Conservation (phyloP, 2,329 filamentous ascomycete species). For the Blastomyces emzantsi region DNA sequence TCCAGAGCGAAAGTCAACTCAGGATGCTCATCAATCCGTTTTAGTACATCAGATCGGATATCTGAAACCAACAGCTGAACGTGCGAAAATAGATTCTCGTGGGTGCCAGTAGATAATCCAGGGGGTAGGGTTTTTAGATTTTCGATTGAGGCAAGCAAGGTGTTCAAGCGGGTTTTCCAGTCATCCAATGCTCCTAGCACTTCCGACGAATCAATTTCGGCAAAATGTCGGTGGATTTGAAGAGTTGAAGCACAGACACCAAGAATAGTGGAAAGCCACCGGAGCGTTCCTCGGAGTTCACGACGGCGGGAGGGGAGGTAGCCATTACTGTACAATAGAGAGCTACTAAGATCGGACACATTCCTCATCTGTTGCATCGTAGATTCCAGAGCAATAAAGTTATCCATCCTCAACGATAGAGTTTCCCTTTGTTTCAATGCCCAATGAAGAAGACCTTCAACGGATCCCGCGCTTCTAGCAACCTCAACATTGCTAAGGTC, state of each 20-base stretch:
- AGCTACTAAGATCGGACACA: slow-evolving; percentile 24
- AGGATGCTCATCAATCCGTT: slow-evolving; percentile 42
- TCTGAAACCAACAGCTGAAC: slow-evolving; percentile 23
- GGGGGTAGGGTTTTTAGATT: slow-evolving; percentile 44
- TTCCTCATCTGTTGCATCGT: slow-evolving; percentile 27
- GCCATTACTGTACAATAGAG: slow-evolving; percentile 21
- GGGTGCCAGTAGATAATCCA: slow-evolving; percentile 35
- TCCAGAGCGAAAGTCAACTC: slow-evolving; percentile 56
- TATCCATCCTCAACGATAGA: slow-evolving; percentile 26
- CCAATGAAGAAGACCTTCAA: slow-evolving; percentile 71
- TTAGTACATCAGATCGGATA: slow-evolving; percentile 36
- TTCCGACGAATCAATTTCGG: slow-evolving; percentile 41
- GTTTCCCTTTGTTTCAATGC: slow-evolving; percentile 33
- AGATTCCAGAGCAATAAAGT: slow-evolving; percentile 25
- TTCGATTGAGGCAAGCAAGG: slow-evolving; percentile 36
- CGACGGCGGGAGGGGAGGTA: slow-evolving; percentile 13
- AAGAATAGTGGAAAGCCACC: slow-evolving; percentile 64
- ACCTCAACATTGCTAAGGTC: slow-evolving; percentile 78
- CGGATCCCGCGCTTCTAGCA: slow-evolving; percentile 65
- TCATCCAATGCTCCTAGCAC: slow-evolving; percentile 41
- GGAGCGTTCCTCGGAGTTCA: slow-evolving; percentile 25
- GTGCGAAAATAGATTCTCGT: slow-evolving; percentile 25
- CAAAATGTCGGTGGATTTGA: slow-evolving; percentile 58
- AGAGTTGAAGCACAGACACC: slow-evolving; percentile 54
- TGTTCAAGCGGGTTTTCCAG: slow-evolving; percentile 44